A percentile compares a stretch with the other conserved stretches of the same genome.
These are phyloP conservation scores for Plasmodium sp. DNA, from an alignment of 169 alveolate genomes.

Conservation along the genomic window DNA sequence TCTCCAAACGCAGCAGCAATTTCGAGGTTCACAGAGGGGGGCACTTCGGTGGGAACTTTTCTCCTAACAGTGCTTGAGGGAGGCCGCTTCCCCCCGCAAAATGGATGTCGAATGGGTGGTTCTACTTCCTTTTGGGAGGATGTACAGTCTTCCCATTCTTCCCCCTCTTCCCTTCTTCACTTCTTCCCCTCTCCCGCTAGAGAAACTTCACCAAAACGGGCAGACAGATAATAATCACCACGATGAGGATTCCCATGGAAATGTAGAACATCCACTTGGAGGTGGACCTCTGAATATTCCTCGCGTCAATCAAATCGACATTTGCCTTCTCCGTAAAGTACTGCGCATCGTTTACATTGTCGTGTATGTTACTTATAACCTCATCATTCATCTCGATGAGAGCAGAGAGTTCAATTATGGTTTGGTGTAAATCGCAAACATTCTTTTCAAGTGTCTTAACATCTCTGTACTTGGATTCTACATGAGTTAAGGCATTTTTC, in stretches of 20 bases:
- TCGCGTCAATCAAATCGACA: slow-evolving; percentile 65
- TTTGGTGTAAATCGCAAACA: slow-evolving; percentile 70
- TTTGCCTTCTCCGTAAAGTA: slow-evolving; percentile 71
- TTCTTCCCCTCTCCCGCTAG: background rate
- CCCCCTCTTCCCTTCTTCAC: too few species aligned
- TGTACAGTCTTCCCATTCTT: background rate
- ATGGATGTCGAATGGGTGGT: too few species aligned
- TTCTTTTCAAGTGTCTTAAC: slow-evolving; percentile 64
- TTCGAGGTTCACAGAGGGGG: background rate
- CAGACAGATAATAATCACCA: slow-evolving; percentile 26
- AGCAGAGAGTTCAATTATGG: slow-evolving; percentile 60
- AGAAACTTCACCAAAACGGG: slow-evolving; percentile 43
- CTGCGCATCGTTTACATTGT: slow-evolving; percentile 63
- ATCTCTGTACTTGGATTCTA: slow-evolving; percentile 73
- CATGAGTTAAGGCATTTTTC: slow-evolving; percentile 69
- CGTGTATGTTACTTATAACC: slow-evolving; percentile 42
- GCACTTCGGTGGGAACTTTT: background rate
- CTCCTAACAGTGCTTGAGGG: background rate
- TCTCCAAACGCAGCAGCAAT: background rate
- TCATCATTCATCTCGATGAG: slow-evolving; percentile 71
- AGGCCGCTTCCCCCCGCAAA: background rate
- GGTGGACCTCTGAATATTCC: slow-evolving; percentile 32
- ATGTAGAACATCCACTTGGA: slow-evolving; percentile 71
- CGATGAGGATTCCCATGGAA: slow-evolving; percentile 20
- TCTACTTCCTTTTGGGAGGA: background rate